Percentiles rank a stretch among this genome's conserved stretches.
Evolutionary conservation across 345 rosid genomes (phyloP).

Genomic region (Eucalyptus lansdowneana): DNA sequence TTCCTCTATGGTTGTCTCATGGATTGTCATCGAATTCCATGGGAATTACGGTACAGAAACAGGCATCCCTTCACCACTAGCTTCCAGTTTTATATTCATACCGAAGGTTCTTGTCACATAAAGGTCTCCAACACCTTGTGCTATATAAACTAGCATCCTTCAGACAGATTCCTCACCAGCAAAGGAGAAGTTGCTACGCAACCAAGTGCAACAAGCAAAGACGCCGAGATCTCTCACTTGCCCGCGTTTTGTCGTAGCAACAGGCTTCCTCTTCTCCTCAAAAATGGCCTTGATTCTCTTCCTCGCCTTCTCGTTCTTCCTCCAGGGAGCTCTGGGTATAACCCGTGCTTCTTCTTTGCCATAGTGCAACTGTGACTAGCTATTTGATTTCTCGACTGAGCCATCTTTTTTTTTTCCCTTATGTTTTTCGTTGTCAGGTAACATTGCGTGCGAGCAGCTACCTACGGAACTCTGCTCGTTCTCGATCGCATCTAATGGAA

Average conservation of each 20-base stretch:
- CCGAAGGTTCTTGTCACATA: background rate
- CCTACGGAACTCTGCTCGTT: conserved; percentile 59
- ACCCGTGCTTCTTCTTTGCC: background rate
- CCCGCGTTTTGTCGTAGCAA: background rate
- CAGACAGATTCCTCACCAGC: background rate
- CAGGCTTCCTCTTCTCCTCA: conserved; percentile 8
- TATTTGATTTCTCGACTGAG: background rate
- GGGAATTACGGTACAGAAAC: background rate
- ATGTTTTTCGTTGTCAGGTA: conserved; percentile 14
- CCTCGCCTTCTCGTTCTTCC: conserved; percentile 37
- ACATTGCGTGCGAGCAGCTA: conserved; percentile 58
- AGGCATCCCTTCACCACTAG: background rate
- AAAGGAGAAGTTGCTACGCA: background rate
- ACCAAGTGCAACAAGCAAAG: background rate
- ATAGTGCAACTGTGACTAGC: background rate
- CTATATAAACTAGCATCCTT: background rate
- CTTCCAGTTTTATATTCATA: background rate
- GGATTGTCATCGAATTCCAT: background rate
- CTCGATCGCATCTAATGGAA: conserved; percentile 59
- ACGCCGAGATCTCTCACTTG: background rate
- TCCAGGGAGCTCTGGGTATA: conserved; percentile 59
- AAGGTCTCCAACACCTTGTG: background rate
- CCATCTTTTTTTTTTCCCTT: fast-evolving
- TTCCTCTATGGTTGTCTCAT: background rate
- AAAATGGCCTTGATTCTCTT: conserved; percentile 34